phyloP scores from a whole-genome alignment of 176 grass and related monocot genomes.

The Carex parvula region DNA sequence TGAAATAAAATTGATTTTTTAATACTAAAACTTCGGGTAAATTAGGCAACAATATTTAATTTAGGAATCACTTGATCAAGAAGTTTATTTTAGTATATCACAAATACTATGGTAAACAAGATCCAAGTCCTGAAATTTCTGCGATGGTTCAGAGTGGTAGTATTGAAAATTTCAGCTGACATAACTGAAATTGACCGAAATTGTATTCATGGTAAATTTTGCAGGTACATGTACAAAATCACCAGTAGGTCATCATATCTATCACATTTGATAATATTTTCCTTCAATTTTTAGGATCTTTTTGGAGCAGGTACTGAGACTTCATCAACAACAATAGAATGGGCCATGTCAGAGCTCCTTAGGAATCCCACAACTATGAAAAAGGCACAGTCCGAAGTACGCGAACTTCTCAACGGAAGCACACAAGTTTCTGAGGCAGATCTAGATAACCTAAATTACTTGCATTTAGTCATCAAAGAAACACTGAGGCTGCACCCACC shows the following conservation, averaged over 20 bases:
- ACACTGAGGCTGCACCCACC: constrained; percentile 35
- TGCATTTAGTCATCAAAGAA: constrained; percentile 45
- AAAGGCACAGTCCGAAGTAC: constrained; percentile 33
- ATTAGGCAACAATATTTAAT: too few species aligned
- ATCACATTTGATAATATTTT: neutral
- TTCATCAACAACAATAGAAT: constrained; percentile 6
- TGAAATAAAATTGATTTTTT: neutral
- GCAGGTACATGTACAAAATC: neutral
- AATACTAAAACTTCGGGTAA: neutral
- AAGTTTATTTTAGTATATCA: too few species aligned
- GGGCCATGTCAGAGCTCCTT: constrained; percentile 34
- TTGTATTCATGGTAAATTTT: neutral
- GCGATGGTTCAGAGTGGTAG: neutral
- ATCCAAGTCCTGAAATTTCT: too few species aligned
- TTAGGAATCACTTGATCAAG: too few species aligned
- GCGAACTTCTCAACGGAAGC: neutral
- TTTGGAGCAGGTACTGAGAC: constrained; percentile 37
- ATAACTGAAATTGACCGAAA: neutral
- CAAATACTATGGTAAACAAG: too few species aligned
- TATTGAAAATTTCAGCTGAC: neutral
- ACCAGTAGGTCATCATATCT: neutral
- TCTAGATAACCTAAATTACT: constrained; percentile 27
- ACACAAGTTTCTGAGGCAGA: constrained; percentile 24
- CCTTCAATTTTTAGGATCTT: constrained; percentile 15
- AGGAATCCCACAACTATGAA: constrained; percentile 17